phyloP scores from a whole-genome alignment of 768 basidiomycete species.

The Amanita pseudoporphyria region DNA sequence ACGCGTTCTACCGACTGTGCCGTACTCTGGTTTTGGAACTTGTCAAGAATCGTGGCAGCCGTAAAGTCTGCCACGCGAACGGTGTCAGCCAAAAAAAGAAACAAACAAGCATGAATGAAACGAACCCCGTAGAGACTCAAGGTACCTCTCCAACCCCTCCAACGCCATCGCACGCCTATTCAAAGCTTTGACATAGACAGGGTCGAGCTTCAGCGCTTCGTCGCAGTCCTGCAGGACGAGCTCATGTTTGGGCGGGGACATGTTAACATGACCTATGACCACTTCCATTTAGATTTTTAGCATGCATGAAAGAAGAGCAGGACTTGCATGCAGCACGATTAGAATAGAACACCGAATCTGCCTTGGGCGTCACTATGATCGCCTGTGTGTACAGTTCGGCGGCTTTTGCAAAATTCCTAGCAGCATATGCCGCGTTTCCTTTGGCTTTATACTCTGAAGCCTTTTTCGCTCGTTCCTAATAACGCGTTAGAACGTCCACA shows the following conservation, averaged over 20 bases:
- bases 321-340: constrained; percentile 92
- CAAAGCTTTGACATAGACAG: constrained; percentile 80
- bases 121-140: constrained; percentile 75
- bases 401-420: constrained; percentile 48
- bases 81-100: not conserved
- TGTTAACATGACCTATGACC: constrained; percentile 77
- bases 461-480: constrained; percentile 38
- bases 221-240: constrained; percentile 85
- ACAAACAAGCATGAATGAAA: constrained; percentile 1
- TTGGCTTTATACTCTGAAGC: constrained; percentile 60
- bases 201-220: constrained; percentile 75
- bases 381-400: constrained; percentile 64
- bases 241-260: constrained; percentile 76
- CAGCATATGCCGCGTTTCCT: constrained; percentile 65
- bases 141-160: constrained; percentile 63
- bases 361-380: constrained; percentile 63
- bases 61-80: constrained; percentile 64
- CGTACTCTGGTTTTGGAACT: constrained; percentile 77
- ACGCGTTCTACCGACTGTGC: constrained; percentile 86
- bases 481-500: not conserved
- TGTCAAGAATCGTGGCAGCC: constrained; percentile 90
- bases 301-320: not conserved
- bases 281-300: not conserved
- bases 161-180: constrained; percentile 83
- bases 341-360: constrained; percentile 90